Base-by-base conservation (phyloP, 2,329 filamentous ascomycete genomes). In the Hymenoscyphus infarciens region DNA sequence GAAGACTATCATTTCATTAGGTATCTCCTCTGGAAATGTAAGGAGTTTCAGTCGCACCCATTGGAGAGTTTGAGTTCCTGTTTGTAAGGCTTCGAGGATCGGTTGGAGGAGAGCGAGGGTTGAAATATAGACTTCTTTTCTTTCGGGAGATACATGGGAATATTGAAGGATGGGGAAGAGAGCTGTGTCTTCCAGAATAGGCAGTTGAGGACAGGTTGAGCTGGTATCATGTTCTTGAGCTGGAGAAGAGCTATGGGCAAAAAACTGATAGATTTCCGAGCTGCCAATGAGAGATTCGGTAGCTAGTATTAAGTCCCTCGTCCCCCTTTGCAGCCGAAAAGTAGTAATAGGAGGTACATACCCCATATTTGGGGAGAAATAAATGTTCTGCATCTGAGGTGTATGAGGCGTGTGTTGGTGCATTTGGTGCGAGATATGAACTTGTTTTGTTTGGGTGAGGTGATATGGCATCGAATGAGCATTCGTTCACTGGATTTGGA, bases 401-500 rank as follows among this genome's bases (percentile, higher is more conserved):
- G 55, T 53, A 29, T 35, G 42, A 56, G n/a, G 56, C 11, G n/a
- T 57, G n/a, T 25, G 35, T 54, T 38, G 25, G 55, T 10, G 45
- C 42, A 27, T 33, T 27, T 29, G 39, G 2, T 52, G 25, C 38
- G 56, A 6, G 29, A 57, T 27, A 15, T 4, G 16, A 39, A 19
- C n/a, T 57, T 39, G 55, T 2, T 13, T 19, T 16, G 15, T 57
- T 27, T 27, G 25, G 4, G 25, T 27, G 25, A 4, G 25, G 16
- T 10, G 31, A 38, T 13, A 6, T 31, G 38, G 42, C 22, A 31
- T 63, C 59, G 45, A 57, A 65, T 5, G 60, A 29, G 27, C 61
- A 65, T 38, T 65, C 49, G 19, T 61, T 56, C 45, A 54, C 56
- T 38, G 55, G 54, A 13, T 57, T 49, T 49, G 59, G 54, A 61